These are phyloP conservation scores for Pleomassaria siparia DNA, from an alignment of 2,329 filamentous ascomycete genomes.

Conservation along the genomic window DNA sequence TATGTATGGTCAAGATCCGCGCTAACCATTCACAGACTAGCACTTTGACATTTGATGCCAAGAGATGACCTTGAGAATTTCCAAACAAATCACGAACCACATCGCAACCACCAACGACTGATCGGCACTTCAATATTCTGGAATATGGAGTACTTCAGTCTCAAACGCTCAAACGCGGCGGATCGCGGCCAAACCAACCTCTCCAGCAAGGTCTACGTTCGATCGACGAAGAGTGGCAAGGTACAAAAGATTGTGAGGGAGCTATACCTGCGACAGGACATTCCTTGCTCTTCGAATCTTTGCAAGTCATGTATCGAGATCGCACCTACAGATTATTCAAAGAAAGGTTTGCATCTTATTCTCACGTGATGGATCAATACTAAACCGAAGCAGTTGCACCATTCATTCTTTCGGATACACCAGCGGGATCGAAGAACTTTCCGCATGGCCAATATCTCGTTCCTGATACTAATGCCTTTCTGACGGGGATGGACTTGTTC, in stretches of 20 bases:
- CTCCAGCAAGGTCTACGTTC: conserved; percentile 92
- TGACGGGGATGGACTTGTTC: conserved; percentile 96
- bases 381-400: conserved; percentile 63
- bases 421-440: conserved; percentile 79
- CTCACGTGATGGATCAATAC: conserved; percentile 14
- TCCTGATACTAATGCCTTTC: conserved; percentile 92
- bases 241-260: conserved; percentile 98
- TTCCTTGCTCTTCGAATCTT: conserved; percentile 91
- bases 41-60: conserved; percentile 21
- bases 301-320: conserved; percentile 74
- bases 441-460: conserved; percentile 90
- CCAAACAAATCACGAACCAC: conserved; percentile 17
- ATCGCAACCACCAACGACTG: conserved; percentile 7
- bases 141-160: conserved; percentile 49
- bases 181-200: conserved; percentile 69
- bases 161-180: conserved; percentile 59
- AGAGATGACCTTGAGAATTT: conserved; percentile 29
- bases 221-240: conserved; percentile 93
- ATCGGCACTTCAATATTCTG: not conserved
- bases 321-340: conserved; percentile 77
- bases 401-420: conserved; percentile 86
- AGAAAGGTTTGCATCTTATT: conserved; percentile 59
- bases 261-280: conserved; percentile 92
- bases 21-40: conserved; percentile 10
- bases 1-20: not conserved